Base-by-base conservation (phyloP, 768 basidiomycete species). In the Lactifluus rugatus region DNA sequence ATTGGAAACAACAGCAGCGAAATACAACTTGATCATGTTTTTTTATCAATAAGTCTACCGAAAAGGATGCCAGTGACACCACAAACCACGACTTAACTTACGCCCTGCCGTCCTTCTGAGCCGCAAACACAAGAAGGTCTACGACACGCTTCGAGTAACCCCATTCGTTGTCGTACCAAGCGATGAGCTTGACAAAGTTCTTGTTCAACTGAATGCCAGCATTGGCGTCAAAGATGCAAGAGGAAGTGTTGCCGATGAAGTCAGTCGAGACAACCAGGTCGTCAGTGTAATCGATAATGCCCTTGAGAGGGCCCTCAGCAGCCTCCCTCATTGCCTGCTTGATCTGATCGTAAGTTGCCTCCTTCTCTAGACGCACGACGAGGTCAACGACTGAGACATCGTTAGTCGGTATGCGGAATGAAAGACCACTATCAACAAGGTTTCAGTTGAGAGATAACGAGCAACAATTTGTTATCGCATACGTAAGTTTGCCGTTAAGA, bases 341-440 rank as follows among this genome's bases (percentile, higher is more conserved):
- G 85, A 99, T 96, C 60, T 89, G 78, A 2, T 93, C 89, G 76
- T 97, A 99, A 25, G 81, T 70, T 6, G 93, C 85, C 54, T 73
- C 65, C 78, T 90, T 96, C 76, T 91, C 87, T 66, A 89, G 78
- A 68, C 95, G 91, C 66, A 85, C 91, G 65, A 94, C 92, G 64
- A 99, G 85, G 76, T 99, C 95, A 70, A 97, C 94, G 66, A 97
- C 95, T 66, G 95, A 98, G 66, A 98, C 95, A 68, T 98, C 89
- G 68, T 88, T 77, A 60, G 91, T 94, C 65, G 95, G 95, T 59
- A 98, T 87, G 77, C 95, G 95, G 93, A 99, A 97, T 48, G 95
- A 66, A 70, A 97, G 86, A 74, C 95, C 90, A 57, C 88, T 90
- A 66, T 6, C 31, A 17, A 65, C 48, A 48, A 36, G 1, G 1